A percentile compares a stretch with the other conserved stretches of the same genome.
Evolutionary conservation across 2,329 filamentous ascomycete species (phyloP).

Genomic region (Botrytis galanthina): DNA sequence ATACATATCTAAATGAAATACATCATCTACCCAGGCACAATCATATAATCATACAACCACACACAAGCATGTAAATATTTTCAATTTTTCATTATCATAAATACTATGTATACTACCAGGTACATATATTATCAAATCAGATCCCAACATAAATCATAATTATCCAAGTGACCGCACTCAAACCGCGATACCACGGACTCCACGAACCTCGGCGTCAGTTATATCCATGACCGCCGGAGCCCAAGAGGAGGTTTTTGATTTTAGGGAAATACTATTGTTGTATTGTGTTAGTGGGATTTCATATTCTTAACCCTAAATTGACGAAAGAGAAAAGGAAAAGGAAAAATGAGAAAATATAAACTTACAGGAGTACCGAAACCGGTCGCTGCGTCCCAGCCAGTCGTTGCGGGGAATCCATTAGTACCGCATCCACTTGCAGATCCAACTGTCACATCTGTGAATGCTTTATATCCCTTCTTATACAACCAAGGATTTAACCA

Average conservation of each 20-base stretch:
- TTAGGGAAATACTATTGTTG: background rate
- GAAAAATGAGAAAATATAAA: background rate
- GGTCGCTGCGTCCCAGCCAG: constrained; percentile 42
- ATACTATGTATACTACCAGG: background rate
- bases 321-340: no score
- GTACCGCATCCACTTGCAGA: constrained; percentile 41
- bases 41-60: background rate
- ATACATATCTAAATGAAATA: background rate
- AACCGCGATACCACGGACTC: background rate
- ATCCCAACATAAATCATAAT: background rate
- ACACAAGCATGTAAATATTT: background rate
- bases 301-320: no score
- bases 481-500: constrained; percentile 47
- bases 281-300: background rate
- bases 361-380: constrained; percentile 40
- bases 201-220: background rate
- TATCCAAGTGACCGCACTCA: background rate
- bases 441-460: constrained; percentile 43
- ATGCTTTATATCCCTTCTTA: constrained; percentile 37
- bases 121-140: no score
- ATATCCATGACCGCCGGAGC: background rate
- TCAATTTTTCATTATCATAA: background rate
- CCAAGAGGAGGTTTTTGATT: constrained; percentile 1
- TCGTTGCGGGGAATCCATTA: constrained; percentile 32
- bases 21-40: no score